Conservation (phyloP, 129 eudicot genomes). For the Helianthus annuus region HanXRQr2.0-SUNRISE NC_035436.2:200889895-200890394, state of each 20-base stretch:
- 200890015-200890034: too few relatives aligned
- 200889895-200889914: too few relatives aligned
- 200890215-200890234: slow-evolving; percentile 20
- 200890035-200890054: too few relatives aligned
- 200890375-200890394: slow-evolving; percentile 99
- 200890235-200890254: slow-evolving; percentile 2
- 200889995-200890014: too few relatives aligned
- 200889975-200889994: too few relatives aligned
- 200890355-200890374: slow-evolving; percentile 87
- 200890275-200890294: background rate
- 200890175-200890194: background rate
- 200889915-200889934: too few relatives aligned
- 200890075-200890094: too few relatives aligned
- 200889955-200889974: too few relatives aligned
- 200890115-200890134: too few relatives aligned
- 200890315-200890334: slow-evolving; percentile 79
- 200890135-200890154: background rate
- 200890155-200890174: background rate
- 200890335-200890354: slow-evolving; percentile 85
- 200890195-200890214: slow-evolving; percentile 12
- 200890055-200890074: too few relatives aligned
- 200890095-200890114: too few relatives aligned
- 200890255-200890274: slow-evolving; percentile 12
- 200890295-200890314: slow-evolving; percentile 9
- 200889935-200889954: too few relatives aligned